Conservation (phyloP, 1,284 basidiomycete species). For the Coniophora puteana region DNA sequence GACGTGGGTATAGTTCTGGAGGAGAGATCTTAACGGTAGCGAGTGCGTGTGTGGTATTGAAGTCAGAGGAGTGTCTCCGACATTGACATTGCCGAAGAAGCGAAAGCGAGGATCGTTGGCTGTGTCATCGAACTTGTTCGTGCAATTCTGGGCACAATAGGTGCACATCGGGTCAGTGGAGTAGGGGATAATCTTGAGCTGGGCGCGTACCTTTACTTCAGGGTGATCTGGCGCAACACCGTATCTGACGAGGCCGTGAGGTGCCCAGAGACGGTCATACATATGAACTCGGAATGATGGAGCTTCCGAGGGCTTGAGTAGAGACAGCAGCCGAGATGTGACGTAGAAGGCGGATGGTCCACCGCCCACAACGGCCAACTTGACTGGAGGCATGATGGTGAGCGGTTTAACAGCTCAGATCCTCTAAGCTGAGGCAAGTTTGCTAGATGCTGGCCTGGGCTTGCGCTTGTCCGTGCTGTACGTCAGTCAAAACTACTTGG, state of each 20-base stretch:
- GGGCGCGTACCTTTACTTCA: slow-evolving; percentile 83
- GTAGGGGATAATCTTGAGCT: slow-evolving; percentile 2
- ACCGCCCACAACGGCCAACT: slow-evolving; percentile 82
- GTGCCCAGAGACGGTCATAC: slow-evolving; percentile 92
- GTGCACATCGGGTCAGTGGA: slow-evolving; percentile 6
- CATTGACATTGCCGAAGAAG: slow-evolving; percentile 92
- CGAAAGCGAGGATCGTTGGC: slow-evolving; percentile 73
- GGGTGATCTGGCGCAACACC: slow-evolving; percentile 99
- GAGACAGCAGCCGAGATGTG: slow-evolving; percentile 76
- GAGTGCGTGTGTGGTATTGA: slow-evolving; percentile 46
- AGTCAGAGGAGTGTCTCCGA: slow-evolving; percentile 41
- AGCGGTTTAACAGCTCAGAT: neutral
- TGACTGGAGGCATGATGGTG: slow-evolving; percentile 33
- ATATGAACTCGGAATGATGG: slow-evolving; percentile 71
- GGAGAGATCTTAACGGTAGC: slow-evolving; percentile 55
- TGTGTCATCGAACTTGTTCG: slow-evolving; percentile 87
- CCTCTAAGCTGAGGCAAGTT: too few relatives aligned
- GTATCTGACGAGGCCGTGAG: slow-evolving; percentile 93
- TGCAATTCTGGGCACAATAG: slow-evolving; percentile 75
- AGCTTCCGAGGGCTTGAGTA: slow-evolving; percentile 43
- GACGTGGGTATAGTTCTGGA: slow-evolving; percentile 75
- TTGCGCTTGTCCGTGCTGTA: too few relatives aligned
- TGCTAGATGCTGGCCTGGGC: too few relatives aligned
- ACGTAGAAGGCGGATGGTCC: slow-evolving; percentile 97
- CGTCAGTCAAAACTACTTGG: too few relatives aligned